Percentiles rank a stretch among this genome's conserved stretches.
These are phyloP conservation scores for Trypanosomatidae sp. DNA, from an alignment of 208 protist genomes.

Conservation along the genomic window DNA sequence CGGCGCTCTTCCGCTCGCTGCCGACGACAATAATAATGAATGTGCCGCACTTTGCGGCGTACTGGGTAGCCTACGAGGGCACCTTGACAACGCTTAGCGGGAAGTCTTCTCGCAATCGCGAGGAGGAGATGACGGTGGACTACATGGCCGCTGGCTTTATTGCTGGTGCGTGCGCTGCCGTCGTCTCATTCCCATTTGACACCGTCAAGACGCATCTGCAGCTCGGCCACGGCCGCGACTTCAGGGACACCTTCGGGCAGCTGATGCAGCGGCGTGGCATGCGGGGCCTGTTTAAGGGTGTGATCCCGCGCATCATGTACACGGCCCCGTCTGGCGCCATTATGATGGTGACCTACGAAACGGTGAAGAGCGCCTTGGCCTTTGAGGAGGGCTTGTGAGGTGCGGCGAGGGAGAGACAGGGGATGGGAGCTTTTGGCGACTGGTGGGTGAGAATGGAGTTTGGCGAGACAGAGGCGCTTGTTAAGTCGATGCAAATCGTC, in stretches of 20 bases:
- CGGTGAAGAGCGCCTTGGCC: conserved; percentile 51
- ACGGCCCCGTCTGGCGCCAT: conserved; percentile 89
- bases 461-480: too few species aligned
- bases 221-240: conserved; percentile 46
- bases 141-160: conserved; percentile 78
- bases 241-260: conserved; percentile 15
- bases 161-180: conserved; percentile 78
- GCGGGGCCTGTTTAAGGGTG: conserved; percentile 73
- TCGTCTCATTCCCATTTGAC: conserved; percentile 93
- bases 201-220: conserved; percentile 93
- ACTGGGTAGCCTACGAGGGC: conserved; percentile 93
- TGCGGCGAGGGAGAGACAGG: not conserved
- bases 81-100: conserved; percentile 38
- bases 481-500: too few species aligned
- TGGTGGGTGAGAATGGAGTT: too few species aligned
- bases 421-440: not conserved
- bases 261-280: conserved; percentile 47
- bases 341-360: conserved; percentile 94
- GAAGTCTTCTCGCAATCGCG: conserved; percentile 33
- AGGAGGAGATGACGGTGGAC: conserved; percentile 48
- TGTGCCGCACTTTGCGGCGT: conserved; percentile 88
- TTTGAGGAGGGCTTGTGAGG: conserved; percentile 1
- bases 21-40: conserved; percentile 94
- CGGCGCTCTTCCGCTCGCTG: conserved; percentile 80
- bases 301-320: conserved; percentile 85